Base-by-base conservation (phyloP, 169 alveolate species). In the Plasmodium ovale region DNA sequence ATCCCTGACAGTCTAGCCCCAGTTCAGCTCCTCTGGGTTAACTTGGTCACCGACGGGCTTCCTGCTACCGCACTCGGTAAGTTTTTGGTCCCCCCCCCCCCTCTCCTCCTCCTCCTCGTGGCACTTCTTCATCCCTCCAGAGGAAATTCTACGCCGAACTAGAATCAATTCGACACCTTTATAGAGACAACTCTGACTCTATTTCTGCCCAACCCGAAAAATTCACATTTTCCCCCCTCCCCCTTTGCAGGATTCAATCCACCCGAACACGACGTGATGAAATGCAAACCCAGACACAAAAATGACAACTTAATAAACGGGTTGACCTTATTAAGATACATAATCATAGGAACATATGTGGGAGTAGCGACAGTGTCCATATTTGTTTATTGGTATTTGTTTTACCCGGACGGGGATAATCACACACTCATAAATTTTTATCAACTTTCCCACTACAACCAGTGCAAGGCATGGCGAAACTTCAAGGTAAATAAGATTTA, bases 11-110 rank as follows among this genome's bases (percentile, higher is more conserved):
- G 98, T 54, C 96, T 98, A 89, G 97, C 98, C 16, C 99, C 99
- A 0, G 99, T 99, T 29, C 99, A 99, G 96, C 95, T 99, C 58
- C 92, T 99, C 73, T 98, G 99, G 99, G 99, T 99, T 31, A 99
- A 99, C 93, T 95, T 99, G 85, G 99, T 99, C 44, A 99, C 99
- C 21, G 99, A 99, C 91, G 99, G 99, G 0, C 97, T 98, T 31
- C 99, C 99, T 5, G 99, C 99, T 23, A 98, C 99, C 14, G 99
- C 99, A 31, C 95, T 99, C 44, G 96, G 95, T 93, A 62, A 60
- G 90, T 42, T 33, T 35, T 23, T 39, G 21, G 0, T 5, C 21
- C 44, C 2, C 2, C 54, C 0, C 54, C 0, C 2, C 12, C 7
- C 31, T 47, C 2, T 21, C 2, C 56, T n/a, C 14, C 14, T 42